A percentile compares a stretch with the other conserved stretches of the same genome.
Evolutionary conservation across 2,329 filamentous ascomycete species (phyloP).

Genomic region (Xylaria digitata): DNA sequence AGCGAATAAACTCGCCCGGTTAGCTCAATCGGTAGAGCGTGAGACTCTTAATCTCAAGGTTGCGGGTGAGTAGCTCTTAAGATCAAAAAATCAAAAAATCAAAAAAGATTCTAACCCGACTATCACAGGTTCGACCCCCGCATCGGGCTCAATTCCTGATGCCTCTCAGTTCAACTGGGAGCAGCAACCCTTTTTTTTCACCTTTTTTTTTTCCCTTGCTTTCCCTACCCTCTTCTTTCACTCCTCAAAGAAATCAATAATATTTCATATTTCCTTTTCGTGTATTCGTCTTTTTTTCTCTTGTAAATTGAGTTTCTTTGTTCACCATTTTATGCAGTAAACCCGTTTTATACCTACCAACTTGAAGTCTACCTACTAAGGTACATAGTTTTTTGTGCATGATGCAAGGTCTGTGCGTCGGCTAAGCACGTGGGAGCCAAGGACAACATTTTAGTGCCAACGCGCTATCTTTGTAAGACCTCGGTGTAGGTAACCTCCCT

Average conservation of each 20-base stretch:
- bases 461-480: not conserved
- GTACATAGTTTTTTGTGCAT: not conserved
- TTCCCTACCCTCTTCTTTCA: not conserved
- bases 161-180: conserved; percentile 24
- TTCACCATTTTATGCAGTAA: not conserved
- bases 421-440: conserved; percentile 1
- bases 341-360: not conserved
- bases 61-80: conserved; percentile 43
- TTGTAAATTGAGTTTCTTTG: too few species aligned
- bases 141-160: conserved; percentile 41
- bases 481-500: too few species aligned
- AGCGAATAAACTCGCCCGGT: conserved; percentile 56
- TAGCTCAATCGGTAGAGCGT: conserved; percentile 80
- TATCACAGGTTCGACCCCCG: conserved; percentile 36
- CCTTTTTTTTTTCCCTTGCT: conserved; percentile 17
- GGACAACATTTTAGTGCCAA: not conserved
- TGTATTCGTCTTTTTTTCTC: not conserved
- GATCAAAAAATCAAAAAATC: not conserved
- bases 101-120: not conserved
- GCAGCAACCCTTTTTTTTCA: conserved; percentile 24
- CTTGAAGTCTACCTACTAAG: not conserved
- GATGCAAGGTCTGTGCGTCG: conserved; percentile 1
- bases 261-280: too few species aligned
- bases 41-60: conserved; percentile 70
- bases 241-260: too few species aligned